A percentile compares a stretch with the other conserved stretches of the same genome.
Evolutionary conservation across 345 rosid genomes (phyloP).

Genomic region (Corchorus capsularis): DNA sequence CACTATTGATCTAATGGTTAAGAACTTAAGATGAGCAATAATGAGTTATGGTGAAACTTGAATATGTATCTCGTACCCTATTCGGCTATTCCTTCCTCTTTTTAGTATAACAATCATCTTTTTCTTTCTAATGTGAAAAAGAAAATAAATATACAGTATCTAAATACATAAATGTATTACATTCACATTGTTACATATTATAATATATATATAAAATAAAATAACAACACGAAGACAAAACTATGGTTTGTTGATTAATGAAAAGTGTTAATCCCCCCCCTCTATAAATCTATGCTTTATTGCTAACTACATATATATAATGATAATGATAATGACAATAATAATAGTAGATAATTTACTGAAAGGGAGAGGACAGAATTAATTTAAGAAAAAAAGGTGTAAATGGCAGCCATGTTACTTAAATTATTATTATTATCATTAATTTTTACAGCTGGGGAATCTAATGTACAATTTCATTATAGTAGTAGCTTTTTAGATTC

Average conservation of each 20-base stretch:
- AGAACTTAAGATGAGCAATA: too few species aligned
- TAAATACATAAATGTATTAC: background rate
- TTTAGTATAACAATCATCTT: too few species aligned
- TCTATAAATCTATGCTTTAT: background rate
- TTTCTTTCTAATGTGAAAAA: too few species aligned
- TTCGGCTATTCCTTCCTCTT: too few species aligned
- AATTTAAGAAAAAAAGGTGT: background rate
- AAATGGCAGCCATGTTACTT: slow-evolving; percentile 8
- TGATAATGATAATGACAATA: background rate
- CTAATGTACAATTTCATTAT: background rate
- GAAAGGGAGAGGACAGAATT: background rate
- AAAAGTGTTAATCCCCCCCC: background rate
- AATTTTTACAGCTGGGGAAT: background rate
- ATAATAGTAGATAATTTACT: slow-evolving; percentile 1
- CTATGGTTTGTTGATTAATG: background rate
- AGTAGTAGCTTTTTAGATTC: slow-evolving; percentile 3
- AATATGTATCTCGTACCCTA: too few species aligned
- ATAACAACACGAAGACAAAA: background rate
- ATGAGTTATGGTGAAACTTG: too few species aligned
- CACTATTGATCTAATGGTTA: too few species aligned
- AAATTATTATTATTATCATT: background rate
- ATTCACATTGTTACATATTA: too few species aligned
- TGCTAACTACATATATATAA: background rate
- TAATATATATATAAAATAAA: too few species aligned
- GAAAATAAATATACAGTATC: background rate